phyloP scores from a whole-genome alignment of 148 eudicot genomes.

The Chenopodium album region DNA sequence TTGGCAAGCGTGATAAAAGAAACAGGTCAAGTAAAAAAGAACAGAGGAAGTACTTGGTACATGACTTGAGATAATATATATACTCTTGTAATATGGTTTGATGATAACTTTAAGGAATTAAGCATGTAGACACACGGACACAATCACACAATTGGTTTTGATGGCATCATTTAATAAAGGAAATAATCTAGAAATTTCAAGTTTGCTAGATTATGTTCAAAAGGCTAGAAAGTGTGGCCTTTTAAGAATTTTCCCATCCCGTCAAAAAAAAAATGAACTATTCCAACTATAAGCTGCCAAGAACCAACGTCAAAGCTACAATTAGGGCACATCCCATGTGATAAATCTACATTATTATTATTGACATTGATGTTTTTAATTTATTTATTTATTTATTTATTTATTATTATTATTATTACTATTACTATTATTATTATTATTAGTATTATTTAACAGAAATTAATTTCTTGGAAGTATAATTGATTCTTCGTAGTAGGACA shows the following conservation, averaged over 20 bases:
- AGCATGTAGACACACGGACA: too few relatives aligned
- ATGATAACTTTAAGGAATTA: too few relatives aligned
- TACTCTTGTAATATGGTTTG: too few relatives aligned
- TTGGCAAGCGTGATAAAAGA: too few relatives aligned
- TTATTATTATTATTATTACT: background rate
- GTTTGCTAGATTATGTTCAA: conserved; percentile 19
- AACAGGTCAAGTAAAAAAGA: too few relatives aligned
- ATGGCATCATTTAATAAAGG: background rate
- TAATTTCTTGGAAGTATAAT: background rate
- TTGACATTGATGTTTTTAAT: conserved; percentile 2
- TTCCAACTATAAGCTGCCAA: background rate
- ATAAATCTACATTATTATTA: conserved; percentile 8
- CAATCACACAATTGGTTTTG: too few relatives aligned
- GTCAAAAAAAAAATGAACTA: too few relatives aligned
- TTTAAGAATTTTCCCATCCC: background rate
- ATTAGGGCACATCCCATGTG: conserved; percentile 18
- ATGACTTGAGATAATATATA: too few relatives aligned
- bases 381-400: too few relatives aligned
- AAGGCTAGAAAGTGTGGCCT: background rate
- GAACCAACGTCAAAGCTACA: background rate
- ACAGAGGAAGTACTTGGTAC: too few relatives aligned
- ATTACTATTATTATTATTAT: background rate
- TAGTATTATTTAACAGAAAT: background rate
- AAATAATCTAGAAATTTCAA: conserved; percentile 1
- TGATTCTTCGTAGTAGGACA: background rate